These are phyloP conservation scores for Cystobasidiaceae sp. DNA, from an alignment of 1,284 basidiomycete genomes.

Conservation along the genomic window DNA sequence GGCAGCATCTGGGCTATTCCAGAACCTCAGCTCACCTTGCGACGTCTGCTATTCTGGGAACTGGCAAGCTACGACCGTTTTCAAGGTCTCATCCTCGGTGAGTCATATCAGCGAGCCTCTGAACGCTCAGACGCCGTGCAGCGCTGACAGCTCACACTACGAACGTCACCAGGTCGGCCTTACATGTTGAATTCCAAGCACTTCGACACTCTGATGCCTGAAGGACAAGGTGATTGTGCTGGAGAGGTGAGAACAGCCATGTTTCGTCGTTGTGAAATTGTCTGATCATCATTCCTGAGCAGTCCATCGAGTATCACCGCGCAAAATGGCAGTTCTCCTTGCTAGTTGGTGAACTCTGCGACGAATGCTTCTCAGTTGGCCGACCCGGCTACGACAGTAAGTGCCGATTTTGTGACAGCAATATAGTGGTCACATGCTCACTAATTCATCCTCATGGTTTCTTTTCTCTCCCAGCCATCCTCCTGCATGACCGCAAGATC, in stretches of 20 bases:
- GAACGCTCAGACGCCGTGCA: neutral
- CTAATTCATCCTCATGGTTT: neutral
- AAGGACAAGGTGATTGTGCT: neutral
- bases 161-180: constrained; percentile 31
- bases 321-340: constrained; percentile 18
- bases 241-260: constrained; percentile 6
- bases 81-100: constrained; percentile 31
- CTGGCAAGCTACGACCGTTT: constrained; percentile 40
- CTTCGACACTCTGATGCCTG: constrained; percentile 37
- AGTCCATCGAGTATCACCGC: constrained; percentile 27
- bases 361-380: constrained; percentile 28
- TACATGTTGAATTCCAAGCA: constrained; percentile 35
- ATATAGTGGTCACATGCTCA: neutral
- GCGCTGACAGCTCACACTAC: constrained; percentile 16
- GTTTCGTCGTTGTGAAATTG: neutral
- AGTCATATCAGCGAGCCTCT: neutral
- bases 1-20: constrained; percentile 36
- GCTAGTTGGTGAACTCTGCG: constrained; percentile 26
- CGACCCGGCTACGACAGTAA: constrained; percentile 26
- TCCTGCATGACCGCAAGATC: constrained; percentile 24
- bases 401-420: neutral
- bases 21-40: constrained; percentile 36
- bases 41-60: constrained; percentile 40
- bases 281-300: neutral
- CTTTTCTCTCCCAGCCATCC: constrained; percentile 1